Percentiles rank a stretch among this genome's conserved stretches.
Conservation (phyloP, 495 filamentous ascomycete genomes). For the Neurospora cerealis region DNA sequence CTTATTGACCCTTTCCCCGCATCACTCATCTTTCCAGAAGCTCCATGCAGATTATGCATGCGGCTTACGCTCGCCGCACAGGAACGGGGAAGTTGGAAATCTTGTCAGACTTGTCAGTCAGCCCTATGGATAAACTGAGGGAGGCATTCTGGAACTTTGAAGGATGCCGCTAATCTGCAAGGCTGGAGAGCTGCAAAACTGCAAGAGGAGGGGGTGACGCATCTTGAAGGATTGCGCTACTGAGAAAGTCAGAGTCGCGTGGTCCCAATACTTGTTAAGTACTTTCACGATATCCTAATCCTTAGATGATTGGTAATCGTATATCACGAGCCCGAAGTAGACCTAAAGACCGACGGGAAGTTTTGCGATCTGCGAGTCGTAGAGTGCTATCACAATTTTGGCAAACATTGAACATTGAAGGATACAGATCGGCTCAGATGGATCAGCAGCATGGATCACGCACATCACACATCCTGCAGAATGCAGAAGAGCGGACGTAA, state of each 20-base stretch:
- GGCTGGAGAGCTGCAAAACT: too few species aligned
- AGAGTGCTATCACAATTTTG: too few species aligned
- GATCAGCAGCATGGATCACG: neutral
- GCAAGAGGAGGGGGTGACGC: too few species aligned
- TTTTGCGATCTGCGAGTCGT: too few species aligned
- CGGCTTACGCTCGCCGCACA: neutral
- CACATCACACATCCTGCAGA: neutral
- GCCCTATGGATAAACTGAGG: neutral
- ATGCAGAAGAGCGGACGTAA: neutral
- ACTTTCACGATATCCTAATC: too few species aligned
- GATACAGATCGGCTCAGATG: too few species aligned
- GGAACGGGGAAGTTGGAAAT: neutral
- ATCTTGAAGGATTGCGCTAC: neutral
- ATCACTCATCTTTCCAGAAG: neutral
- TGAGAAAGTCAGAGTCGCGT: too few species aligned
- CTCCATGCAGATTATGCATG: neutral
- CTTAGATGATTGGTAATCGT: too few species aligned
- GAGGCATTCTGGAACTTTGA: neutral
- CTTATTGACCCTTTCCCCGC: neutral
- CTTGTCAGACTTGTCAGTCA: neutral
- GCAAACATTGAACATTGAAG: too few species aligned
- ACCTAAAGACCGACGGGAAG: too few species aligned
- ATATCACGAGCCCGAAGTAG: too few species aligned
- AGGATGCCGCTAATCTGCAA: neutral
- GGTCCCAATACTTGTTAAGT: too few species aligned